Percentiles rank a stretch among this genome's conserved stretches.
Evolutionary conservation across 305 asterid genomes (phyloP).

Genomic region (Solanum hybrid): DNA sequence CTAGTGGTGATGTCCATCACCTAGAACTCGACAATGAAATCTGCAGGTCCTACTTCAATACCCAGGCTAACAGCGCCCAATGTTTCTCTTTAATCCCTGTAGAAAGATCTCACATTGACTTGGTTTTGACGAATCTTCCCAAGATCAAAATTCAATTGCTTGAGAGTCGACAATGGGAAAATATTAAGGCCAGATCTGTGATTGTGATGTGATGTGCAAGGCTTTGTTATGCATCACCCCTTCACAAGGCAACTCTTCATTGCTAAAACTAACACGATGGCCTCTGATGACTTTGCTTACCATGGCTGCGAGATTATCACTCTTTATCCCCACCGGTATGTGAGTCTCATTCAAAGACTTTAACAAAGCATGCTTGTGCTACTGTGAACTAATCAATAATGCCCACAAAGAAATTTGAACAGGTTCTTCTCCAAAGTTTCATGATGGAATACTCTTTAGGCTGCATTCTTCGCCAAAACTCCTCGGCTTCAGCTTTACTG

Average conservation of each 20-base stretch:
- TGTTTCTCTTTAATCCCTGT: not conserved
- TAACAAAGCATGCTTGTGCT: too few relatives aligned
- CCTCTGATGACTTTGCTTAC: not conserved
- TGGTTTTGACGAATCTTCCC: not conserved
- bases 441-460: not conserved
- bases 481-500: not conserved
- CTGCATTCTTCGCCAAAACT: not conserved
- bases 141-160: not conserved
- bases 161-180: not conserved
- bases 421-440: too few relatives aligned
- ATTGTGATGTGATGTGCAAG: not conserved
- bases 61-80: not conserved
- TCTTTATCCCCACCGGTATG: not conserved
- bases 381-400: not conserved
- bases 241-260: not conserved
- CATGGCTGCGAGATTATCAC: not conserved
- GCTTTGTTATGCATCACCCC: not conserved
- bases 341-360: not conserved
- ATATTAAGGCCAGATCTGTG: not conserved
- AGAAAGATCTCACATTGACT: not conserved
- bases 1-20: not conserved
- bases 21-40: not conserved
- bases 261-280: not conserved
- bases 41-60: not conserved
- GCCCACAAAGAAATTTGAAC: not conserved